Percentiles rank a stretch among this genome's conserved stretches.
Evolutionary conservation across 2,329 filamentous ascomycete species (phyloP).

Genomic region (Sclerotinia nivalis): DNA sequence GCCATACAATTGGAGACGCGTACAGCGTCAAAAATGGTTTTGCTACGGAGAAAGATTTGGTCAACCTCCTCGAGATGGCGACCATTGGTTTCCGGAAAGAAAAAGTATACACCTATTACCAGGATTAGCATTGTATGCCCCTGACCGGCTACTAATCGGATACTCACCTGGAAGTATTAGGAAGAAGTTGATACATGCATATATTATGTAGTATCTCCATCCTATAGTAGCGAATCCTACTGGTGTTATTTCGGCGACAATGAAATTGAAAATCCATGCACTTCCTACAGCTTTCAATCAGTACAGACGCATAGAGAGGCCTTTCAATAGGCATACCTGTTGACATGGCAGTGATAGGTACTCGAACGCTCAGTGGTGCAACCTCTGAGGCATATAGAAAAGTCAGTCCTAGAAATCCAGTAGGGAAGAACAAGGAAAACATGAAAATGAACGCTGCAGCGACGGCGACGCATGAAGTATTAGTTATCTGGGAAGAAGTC

Average conservation of each 20-base stretch:
- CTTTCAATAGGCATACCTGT: slow-evolving; percentile 2
- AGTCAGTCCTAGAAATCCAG: slow-evolving; percentile 54
- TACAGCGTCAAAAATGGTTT: slow-evolving; percentile 14
- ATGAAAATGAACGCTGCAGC: slow-evolving; percentile 46
- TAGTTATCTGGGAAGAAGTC: slow-evolving; percentile 27
- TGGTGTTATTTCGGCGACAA: slow-evolving; percentile 41
- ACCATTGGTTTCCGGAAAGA: slow-evolving; percentile 57
- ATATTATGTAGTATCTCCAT: slow-evolving; percentile 65
- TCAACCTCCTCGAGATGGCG: slow-evolving; percentile 41
- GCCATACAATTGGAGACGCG: slow-evolving; percentile 10
- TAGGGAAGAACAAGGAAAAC: slow-evolving; percentile 55
- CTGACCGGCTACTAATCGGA: background rate
- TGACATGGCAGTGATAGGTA: slow-evolving; percentile 35
- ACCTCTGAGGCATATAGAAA: slow-evolving; percentile 59
- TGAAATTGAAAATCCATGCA: slow-evolving; percentile 24
- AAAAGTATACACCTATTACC: slow-evolving; percentile 52
- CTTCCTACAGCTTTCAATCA: slow-evolving; percentile 12
- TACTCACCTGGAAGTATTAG: slow-evolving; percentile 18
- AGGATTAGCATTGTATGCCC: background rate
- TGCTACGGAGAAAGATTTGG: slow-evolving; percentile 29
- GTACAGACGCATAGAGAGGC: background rate
- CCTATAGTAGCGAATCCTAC: slow-evolving; percentile 51
- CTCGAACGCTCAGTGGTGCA: slow-evolving; percentile 52
- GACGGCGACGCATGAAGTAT: slow-evolving; percentile 37
- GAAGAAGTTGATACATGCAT: slow-evolving; percentile 46